Evolutionary conservation across 2,329 filamentous ascomycete species (phyloP), one percentile per base, ranked within the genome.

Genomic region (Colletotrichum sublineola): DNA sequence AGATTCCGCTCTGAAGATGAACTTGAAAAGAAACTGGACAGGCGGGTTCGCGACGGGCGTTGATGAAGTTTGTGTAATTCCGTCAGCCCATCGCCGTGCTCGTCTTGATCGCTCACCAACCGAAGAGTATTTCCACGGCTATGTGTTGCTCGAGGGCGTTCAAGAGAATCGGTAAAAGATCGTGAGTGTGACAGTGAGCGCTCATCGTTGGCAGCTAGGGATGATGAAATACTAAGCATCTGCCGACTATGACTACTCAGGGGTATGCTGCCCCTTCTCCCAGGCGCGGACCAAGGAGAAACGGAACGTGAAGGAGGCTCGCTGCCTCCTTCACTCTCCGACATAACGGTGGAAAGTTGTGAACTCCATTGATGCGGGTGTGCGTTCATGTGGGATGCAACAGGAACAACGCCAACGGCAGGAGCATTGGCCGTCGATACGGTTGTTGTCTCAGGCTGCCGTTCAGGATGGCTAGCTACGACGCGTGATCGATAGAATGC

Each of bases 271-370:
- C 86, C 87, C 63, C 85, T 82, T 62, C 86, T 82, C 36, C 84
- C 85, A 46, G 81, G 78, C 29, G 79, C 79, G 33, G 84, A 86
- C 11, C 82, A 76, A 7, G 82, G 78, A 6, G 86, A 88, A 63
- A 84, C 82, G 12, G 86, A 83, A 15, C 85, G 84, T 31, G 88
- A 88, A 20, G 81, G 83, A 50, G 83, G 83, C 42, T 86, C 82
- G 77, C 86, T 90, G 46, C 81, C 84, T 55, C 80, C 84, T 74
- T 92, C 90, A 77, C 87, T 88, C 78, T 90, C 90, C 44, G 90
- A 91, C 79, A 87, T 83, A 73, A 92, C 89, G 56, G 89, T 90
- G 50, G 90, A 92, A 53, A 91, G 83, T 79, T 90, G 89, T 56
- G 88, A 87, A 80, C 89, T 90, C 89, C 89, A 91, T 85, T 88